These are phyloP conservation scores for Pseudogymnoascus sp. DNA, from an alignment of 2,329 filamentous ascomycete species.

Conservation along the genomic window DNA sequence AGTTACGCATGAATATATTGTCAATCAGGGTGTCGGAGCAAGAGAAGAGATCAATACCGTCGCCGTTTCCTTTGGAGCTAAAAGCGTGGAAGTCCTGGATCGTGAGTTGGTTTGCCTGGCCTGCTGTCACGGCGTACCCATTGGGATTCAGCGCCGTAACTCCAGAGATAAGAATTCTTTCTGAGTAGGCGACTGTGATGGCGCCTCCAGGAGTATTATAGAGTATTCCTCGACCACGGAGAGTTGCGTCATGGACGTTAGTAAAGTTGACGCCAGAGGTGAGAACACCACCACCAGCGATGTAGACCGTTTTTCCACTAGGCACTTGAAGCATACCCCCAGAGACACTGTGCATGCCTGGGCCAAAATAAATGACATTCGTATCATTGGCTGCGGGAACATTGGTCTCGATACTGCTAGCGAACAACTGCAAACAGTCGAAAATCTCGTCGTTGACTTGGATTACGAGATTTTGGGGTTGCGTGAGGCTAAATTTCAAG, in stretches of 20 bases:
- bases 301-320: conserved; percentile 23
- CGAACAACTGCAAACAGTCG: not conserved
- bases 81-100: not conserved
- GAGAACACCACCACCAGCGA: not conserved
- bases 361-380: conserved; percentile 26
- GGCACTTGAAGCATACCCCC: conserved; percentile 1
- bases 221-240: not conserved
- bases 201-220: not conserved
- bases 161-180: not conserved
- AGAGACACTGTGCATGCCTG: conserved; percentile 21
- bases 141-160: not conserved
- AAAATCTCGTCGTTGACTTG: not conserved
- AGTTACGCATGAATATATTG: not conserved
- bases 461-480: not conserved
- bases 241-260: not conserved
- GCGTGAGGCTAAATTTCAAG: not conserved
- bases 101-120: not conserved
- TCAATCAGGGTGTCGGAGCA: not conserved
- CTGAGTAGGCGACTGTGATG: not conserved
- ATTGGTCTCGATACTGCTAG: not conserved
- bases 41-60: not conserved
- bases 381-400: conserved; percentile 16
- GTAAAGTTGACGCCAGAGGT: not conserved
- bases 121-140: not conserved
- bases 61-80: not conserved